Conservation (phyloP, 1,284 basidiomycete genomes). For the Sanghuangporus sanghuang region DNA sequence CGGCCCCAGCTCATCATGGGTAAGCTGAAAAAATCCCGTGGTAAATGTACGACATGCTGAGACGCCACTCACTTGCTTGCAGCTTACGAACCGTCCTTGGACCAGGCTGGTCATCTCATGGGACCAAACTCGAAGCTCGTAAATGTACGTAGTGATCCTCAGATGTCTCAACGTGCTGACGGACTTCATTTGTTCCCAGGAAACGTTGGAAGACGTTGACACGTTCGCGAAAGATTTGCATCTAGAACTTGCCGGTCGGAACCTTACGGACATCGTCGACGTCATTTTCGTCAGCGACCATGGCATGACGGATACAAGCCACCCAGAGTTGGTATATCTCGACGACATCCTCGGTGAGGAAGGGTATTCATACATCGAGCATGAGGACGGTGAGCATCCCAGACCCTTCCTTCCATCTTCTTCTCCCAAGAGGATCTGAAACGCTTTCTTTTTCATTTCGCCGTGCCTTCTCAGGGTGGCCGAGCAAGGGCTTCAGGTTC, state of each 20-base stretch:
- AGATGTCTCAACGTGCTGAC: not conserved
- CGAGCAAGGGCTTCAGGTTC: slow-evolving; percentile 80
- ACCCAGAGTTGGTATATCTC: slow-evolving; percentile 71
- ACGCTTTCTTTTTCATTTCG: not conserved
- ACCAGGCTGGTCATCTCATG: slow-evolving; percentile 75
- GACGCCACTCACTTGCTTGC: slow-evolving; percentile 6
- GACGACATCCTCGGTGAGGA: slow-evolving; percentile 78
- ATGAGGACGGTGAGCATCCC: slow-evolving; percentile 58
- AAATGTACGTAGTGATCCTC: slow-evolving; percentile 43
- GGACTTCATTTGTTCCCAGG: slow-evolving; percentile 32
- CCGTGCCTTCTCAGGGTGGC: slow-evolving; percentile 60
- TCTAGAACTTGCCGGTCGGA: slow-evolving; percentile 57
- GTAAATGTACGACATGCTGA: not conserved
- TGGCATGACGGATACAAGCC: slow-evolving; percentile 85
- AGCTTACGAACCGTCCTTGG: slow-evolving; percentile 76
- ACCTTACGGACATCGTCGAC: slow-evolving; percentile 80
- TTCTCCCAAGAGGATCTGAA: slow-evolving; percentile 5
- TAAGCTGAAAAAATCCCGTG: slow-evolving; percentile 29
- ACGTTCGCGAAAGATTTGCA: slow-evolving; percentile 69
- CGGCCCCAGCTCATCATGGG: slow-evolving; percentile 78
- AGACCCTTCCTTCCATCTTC: not conserved
- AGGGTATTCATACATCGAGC: slow-evolving; percentile 55
- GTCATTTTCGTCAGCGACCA: slow-evolving; percentile 90
- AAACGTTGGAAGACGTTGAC: slow-evolving; percentile 68
- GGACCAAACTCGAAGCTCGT: slow-evolving; percentile 74